Percentiles rank a stretch among this genome's conserved stretches.
These are phyloP conservation scores for Escallonia rubra DNA, from an alignment of 129 eudicot genomes.

Conservation along the genomic window DNA sequence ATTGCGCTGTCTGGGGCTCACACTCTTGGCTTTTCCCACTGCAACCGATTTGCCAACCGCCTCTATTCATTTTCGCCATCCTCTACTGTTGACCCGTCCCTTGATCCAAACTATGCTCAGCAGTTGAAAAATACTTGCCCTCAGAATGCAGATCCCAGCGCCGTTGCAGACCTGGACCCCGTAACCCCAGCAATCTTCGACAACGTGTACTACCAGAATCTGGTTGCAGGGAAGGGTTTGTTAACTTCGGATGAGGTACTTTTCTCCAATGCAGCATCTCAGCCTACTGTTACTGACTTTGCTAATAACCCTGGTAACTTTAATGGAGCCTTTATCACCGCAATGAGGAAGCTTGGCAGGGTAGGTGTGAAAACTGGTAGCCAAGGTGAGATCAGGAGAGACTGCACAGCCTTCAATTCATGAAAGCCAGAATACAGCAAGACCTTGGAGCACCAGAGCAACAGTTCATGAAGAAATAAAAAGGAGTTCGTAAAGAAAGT, in stretches of 20 bases:
- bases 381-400: slow-evolving; percentile 64
- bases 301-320: slow-evolving; percentile 47
- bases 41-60: slow-evolving; percentile 58
- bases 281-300: slow-evolving; percentile 46
- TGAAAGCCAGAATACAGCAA: background rate
- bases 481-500: background rate
- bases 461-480: too few species aligned
- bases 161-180: slow-evolving; percentile 63
- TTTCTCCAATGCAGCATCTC: slow-evolving; percentile 45
- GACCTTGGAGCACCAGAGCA: background rate
- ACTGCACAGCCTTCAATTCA: slow-evolving; percentile 61
- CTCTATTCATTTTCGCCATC: slow-evolving; percentile 55
- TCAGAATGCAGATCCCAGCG: slow-evolving; percentile 38
- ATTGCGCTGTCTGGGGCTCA: slow-evolving; percentile 84
- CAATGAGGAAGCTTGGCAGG: slow-evolving; percentile 73
- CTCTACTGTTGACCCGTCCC: slow-evolving; percentile 51
- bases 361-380: slow-evolving; percentile 60
- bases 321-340: slow-evolving; percentile 53
- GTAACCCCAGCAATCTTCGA: slow-evolving; percentile 51
- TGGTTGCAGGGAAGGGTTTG: slow-evolving; percentile 64
- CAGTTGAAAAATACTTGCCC: slow-evolving; percentile 56
- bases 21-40: slow-evolving; percentile 76
- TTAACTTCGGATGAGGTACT: slow-evolving; percentile 71
- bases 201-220: slow-evolving; percentile 53
- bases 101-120: slow-evolving; percentile 56